Evolutionary conservation across 139 green algal species (phyloP).

Genomic region (Picochlorum sp.): DNA sequence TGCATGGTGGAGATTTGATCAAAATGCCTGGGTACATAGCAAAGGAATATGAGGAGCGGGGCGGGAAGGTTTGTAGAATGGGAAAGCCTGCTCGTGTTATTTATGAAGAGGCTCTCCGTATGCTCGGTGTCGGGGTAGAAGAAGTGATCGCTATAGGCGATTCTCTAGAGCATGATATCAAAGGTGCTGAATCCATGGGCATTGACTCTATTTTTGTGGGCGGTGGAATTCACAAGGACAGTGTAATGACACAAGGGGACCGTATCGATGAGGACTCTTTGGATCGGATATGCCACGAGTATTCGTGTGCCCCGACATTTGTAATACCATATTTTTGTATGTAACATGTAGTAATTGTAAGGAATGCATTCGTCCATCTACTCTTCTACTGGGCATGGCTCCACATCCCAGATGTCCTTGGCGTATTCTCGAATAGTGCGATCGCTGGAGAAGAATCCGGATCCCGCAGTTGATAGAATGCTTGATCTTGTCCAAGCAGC

Average conservation of each 20-base stretch:
- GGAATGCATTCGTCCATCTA: not conserved
- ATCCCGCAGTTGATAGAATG: conserved; percentile 86
- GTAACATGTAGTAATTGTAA: not conserved
- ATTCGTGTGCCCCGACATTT: not conserved
- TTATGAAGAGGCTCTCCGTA: conserved; percentile 44
- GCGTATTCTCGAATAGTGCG: conserved; percentile 94
- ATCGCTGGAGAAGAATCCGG: conserved; percentile 90
- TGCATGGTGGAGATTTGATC: conserved; percentile 36
- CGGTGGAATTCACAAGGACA: conserved; percentile 53
- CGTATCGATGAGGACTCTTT: not conserved
- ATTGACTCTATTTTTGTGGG: conserved; percentile 61
- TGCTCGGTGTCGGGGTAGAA: conserved; percentile 29
- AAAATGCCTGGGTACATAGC: conserved; percentile 73
- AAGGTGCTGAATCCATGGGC: conserved; percentile 30
- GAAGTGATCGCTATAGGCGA: conserved; percentile 58
- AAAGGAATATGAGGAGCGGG: conserved; percentile 33
- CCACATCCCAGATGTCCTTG: conserved; percentile 32
- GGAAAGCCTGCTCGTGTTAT: conserved; percentile 74
- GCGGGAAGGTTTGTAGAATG: conserved; percentile 41
- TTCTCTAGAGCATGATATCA: conserved; percentile 73
- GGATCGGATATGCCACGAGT: not conserved
- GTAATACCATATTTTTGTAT: conserved; percentile 3
- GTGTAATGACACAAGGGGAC: too few relatives aligned
- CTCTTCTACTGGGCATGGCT: conserved; percentile 20
- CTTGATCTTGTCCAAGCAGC: conserved; percentile 67